phyloP scores from a whole-genome alignment of 2,329 filamentous ascomycete species.

The Mariannaea elegans region DNA sequence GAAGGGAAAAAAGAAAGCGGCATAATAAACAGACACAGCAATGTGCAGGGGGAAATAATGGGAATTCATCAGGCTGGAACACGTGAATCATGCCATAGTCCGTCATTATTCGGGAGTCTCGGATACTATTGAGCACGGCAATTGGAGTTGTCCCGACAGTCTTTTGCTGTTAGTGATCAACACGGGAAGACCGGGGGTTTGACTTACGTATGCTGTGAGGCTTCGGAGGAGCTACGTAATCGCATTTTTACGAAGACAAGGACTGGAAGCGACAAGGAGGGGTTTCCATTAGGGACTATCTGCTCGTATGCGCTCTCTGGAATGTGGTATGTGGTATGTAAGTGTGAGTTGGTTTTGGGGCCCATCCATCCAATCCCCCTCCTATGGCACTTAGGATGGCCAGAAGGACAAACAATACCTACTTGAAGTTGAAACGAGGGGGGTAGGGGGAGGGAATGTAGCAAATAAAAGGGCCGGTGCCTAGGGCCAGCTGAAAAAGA shows the following conservation, averaged over 20 bases:
- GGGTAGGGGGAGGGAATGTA: background rate
- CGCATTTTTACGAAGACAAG: too few species aligned
- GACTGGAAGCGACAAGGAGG: too few species aligned
- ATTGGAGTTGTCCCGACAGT: background rate
- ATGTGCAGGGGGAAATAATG: background rate
- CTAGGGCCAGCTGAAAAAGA: background rate
- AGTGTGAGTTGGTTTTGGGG: too few species aligned
- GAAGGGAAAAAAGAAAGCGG: background rate
- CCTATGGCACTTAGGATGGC: too few species aligned
- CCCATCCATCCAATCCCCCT: too few species aligned
- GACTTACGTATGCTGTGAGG: background rate
- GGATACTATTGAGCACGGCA: background rate
- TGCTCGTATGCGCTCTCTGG: too few species aligned
- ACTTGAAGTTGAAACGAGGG: too few species aligned
- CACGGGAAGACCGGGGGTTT: background rate
- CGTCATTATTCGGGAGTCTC: background rate
- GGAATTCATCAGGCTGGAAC: background rate
- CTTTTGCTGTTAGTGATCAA: background rate
- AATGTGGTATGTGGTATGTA: background rate
- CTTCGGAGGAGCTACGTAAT: background rate
- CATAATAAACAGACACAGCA: background rate
- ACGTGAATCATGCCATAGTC: background rate
- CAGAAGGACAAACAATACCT: too few species aligned
- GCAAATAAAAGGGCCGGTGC: background rate
- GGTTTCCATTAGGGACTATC: too few species aligned